Conservation (phyloP, 257 asterid species). For the Solanum megistacrolobum region DNA sequence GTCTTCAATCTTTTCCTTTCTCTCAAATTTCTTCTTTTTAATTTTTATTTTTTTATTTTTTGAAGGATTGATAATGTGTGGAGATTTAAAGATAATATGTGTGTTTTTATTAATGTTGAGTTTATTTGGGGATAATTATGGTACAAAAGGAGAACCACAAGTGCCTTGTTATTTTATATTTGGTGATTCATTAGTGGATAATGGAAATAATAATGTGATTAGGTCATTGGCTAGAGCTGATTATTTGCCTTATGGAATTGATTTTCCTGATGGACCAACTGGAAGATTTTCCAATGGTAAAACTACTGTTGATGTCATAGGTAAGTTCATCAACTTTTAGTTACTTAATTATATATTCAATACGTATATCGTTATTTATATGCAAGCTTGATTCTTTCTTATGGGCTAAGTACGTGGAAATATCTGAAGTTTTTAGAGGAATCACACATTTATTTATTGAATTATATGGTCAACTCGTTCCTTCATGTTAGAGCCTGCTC, state of each 20-base stretch:
- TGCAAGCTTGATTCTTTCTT: not conserved
- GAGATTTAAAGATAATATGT: not conserved
- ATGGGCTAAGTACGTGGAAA: not conserved
- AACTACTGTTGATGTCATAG: slow-evolving; percentile 32
- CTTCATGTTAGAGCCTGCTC: not conserved
- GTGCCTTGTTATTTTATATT: slow-evolving; percentile 34
- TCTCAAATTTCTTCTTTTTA: not conserved
- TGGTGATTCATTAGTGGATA: slow-evolving; percentile 37
- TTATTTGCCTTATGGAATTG: slow-evolving; percentile 35
- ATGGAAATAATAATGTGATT: slow-evolving; percentile 31
- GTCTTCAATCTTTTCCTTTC: not conserved
- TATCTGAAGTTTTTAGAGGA: not conserved
- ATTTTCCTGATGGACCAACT: slow-evolving; percentile 27
- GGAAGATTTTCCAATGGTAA: slow-evolving; percentile 33
- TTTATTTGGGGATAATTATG: not conserved
- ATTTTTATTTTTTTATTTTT: not conserved
- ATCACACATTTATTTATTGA: not conserved
- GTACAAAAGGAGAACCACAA: slow-evolving; percentile 16
- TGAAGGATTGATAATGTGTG: not conserved
- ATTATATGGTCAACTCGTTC: not conserved
- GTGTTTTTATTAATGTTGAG: not conserved
- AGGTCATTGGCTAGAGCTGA: slow-evolving; percentile 32
- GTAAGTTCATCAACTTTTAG: not conserved
- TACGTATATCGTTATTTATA: not conserved
- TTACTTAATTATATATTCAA: not conserved